phyloP scores from a whole-genome alignment of 176 grass and related monocot species.

The Eleusine indica region DNA sequence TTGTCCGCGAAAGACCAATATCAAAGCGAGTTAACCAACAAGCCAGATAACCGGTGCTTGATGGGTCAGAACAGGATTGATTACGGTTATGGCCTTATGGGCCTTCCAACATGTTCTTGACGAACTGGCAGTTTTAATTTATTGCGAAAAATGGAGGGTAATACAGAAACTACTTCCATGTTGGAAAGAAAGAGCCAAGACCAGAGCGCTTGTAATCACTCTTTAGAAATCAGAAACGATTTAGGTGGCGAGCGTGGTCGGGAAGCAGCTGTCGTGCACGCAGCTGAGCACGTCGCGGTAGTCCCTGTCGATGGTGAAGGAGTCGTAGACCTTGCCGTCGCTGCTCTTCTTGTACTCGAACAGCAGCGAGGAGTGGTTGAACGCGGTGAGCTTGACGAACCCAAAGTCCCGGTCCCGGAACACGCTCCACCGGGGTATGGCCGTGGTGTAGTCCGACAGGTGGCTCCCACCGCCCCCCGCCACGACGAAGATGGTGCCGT shows the following conservation, averaged over 20 bases:
- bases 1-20: background rate
- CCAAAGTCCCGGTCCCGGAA: conserved; percentile 62
- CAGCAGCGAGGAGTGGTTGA: conserved; percentile 89
- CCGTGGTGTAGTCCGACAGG: conserved; percentile 46
- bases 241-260: conserved; percentile 71
- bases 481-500: conserved; percentile 84
- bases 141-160: background rate
- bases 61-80: no score
- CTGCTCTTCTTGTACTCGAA: conserved; percentile 93
- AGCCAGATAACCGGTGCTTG: no score
- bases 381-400: conserved; percentile 85
- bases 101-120: background rate
- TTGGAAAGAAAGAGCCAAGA: no score
- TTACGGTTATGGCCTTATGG: no score
- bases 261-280: conserved; percentile 74
- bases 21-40: background rate
- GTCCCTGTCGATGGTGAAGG: conserved; percentile 69
- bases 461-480: conserved; percentile 72
- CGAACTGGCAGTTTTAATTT: background rate
- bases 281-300: conserved; percentile 79
- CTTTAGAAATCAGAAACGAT: background rate
- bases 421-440: conserved; percentile 74
- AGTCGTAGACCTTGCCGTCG: conserved; percentile 61
- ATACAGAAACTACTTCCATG: no score
- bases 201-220: no score